Evolutionary conservation across 169 alveolate species (phyloP).

Genomic region (Ichthyophthirius multifiliis): DNA sequence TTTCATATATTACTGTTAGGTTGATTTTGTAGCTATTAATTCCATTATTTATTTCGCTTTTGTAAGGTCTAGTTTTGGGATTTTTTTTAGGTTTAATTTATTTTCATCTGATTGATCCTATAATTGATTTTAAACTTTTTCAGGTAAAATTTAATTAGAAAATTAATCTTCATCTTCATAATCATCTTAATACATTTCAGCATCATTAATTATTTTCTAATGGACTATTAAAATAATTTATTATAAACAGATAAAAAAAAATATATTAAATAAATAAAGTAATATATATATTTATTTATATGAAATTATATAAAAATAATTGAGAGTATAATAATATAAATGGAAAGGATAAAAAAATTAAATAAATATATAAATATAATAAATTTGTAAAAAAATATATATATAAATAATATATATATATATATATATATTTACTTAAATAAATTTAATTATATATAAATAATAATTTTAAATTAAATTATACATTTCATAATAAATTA

Average conservation of each 20-base stretch:
- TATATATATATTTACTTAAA: neutral
- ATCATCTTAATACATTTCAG: neutral
- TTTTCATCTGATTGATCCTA: neutral
- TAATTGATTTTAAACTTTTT: neutral
- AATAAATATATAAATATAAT: no score
- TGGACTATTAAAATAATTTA: no score
- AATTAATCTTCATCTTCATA: neutral
- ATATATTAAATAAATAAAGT: neutral
- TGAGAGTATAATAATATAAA: no score
- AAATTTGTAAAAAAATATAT: no score
- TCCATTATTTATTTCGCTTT: constrained; percentile 6
- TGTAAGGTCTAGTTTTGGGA: neutral
- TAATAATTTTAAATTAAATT: neutral
- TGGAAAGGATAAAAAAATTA: no score
- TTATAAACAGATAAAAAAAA: no score
- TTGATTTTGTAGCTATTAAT: neutral
- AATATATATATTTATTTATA: neutral
- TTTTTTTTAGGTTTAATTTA: neutral
- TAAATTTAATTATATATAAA: neutral
- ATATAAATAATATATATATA: neutral
- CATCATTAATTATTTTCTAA: neutral
- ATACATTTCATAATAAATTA: neutral
- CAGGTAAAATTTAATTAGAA: neutral
- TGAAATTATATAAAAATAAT: neutral
- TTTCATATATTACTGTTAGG: neutral